Conservation (phyloP, 2,329 filamentous ascomycete genomes). For the Sporothrix euskadiensis region DNA sequence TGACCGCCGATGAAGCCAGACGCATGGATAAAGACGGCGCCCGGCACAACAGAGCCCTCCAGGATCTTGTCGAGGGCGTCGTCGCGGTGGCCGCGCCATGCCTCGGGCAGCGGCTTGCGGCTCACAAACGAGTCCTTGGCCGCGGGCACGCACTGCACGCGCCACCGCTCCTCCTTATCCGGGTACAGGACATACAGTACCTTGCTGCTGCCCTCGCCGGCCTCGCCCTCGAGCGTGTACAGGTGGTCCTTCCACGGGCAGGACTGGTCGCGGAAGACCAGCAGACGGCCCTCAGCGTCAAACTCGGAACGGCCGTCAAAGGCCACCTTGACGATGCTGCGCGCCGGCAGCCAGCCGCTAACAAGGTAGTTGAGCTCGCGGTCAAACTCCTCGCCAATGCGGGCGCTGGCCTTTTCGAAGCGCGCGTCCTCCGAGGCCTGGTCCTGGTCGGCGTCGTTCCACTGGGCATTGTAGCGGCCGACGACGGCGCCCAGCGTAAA, state of each 20-base stretch:
- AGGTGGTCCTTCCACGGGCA: slow-evolving; percentile 97
- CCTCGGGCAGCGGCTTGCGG: slow-evolving; percentile 84
- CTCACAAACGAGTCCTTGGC: slow-evolving; percentile 85
- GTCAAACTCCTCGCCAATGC: slow-evolving; percentile 88
- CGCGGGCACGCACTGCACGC: slow-evolving; percentile 87
- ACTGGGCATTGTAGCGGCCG: slow-evolving; percentile 73
- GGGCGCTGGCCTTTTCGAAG: slow-evolving; percentile 73
- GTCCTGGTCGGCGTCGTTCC: slow-evolving; percentile 67
- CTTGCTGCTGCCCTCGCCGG: slow-evolving; percentile 68
- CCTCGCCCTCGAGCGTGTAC: slow-evolving; percentile 73
- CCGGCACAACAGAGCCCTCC: slow-evolving; percentile 64
- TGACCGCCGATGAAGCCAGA: slow-evolving; percentile 96
- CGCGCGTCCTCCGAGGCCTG: slow-evolving; percentile 78
- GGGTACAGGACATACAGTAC: slow-evolving; percentile 88
- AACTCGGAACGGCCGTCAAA: slow-evolving; percentile 68
- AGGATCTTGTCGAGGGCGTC: slow-evolving; percentile 72
- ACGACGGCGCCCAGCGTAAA: slow-evolving; percentile 86
- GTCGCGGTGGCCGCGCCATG: slow-evolving; percentile 89
- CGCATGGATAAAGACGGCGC: slow-evolving; percentile 90
- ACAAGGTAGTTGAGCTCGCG: slow-evolving; percentile 75
- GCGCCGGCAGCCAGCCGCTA: slow-evolving; percentile 81
- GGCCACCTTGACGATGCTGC: slow-evolving; percentile 66
- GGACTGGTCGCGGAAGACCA: slow-evolving; percentile 74
- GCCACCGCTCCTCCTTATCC: slow-evolving; percentile 77
- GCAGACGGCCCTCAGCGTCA: slow-evolving; percentile 64